Percentiles rank a stretch among this genome's conserved stretches.
Conservation (phyloP, 352 stramenopile species). For the Phytopythium cucurbitacearum region DNA sequence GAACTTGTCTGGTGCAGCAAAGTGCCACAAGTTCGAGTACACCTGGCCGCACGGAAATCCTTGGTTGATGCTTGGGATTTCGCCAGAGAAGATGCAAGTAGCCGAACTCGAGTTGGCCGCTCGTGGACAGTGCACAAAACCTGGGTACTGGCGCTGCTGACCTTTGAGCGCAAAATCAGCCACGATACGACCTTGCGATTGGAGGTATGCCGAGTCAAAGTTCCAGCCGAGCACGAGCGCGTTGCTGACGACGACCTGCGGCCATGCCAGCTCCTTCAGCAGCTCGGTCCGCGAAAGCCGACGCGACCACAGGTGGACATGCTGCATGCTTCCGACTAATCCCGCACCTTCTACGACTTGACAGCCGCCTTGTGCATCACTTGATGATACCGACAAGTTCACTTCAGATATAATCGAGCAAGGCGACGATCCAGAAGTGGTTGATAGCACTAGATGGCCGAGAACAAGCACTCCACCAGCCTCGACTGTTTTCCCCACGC, state of each 20-base stretch:
- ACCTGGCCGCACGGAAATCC: constrained; percentile 60
- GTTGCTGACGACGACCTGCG: constrained; percentile 43
- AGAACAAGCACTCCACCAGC: constrained; percentile 36
- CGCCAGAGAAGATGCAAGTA: constrained; percentile 26
- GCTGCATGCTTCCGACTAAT: constrained; percentile 45
- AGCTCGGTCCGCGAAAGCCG: constrained; percentile 40
- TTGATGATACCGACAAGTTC: too few species aligned
- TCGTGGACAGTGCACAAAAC: constrained; percentile 25
- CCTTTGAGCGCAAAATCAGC: constrained; percentile 46
- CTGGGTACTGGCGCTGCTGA: constrained; percentile 36
- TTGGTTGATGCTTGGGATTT: constrained; percentile 33
- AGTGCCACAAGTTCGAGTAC: constrained; percentile 71
- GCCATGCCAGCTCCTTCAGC: constrained; percentile 50
- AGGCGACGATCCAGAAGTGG: background rate
- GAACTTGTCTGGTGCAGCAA: constrained; percentile 32
- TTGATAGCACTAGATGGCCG: constrained; percentile 35
- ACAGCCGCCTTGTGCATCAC: constrained; percentile 15
- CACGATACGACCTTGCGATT: constrained; percentile 18
- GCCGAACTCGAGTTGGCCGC: background rate
- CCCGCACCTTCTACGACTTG: constrained; percentile 14
- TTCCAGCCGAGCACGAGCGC: constrained; percentile 62
- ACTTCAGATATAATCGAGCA: background rate
- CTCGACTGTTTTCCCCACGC: constrained; percentile 19
- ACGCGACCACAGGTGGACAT: constrained; percentile 58
- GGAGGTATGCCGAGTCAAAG: constrained; percentile 35